These are phyloP conservation scores for Trametes pubescens DNA, from an alignment of 1,284 basidiomycete species.

Conservation along the genomic window DNA sequence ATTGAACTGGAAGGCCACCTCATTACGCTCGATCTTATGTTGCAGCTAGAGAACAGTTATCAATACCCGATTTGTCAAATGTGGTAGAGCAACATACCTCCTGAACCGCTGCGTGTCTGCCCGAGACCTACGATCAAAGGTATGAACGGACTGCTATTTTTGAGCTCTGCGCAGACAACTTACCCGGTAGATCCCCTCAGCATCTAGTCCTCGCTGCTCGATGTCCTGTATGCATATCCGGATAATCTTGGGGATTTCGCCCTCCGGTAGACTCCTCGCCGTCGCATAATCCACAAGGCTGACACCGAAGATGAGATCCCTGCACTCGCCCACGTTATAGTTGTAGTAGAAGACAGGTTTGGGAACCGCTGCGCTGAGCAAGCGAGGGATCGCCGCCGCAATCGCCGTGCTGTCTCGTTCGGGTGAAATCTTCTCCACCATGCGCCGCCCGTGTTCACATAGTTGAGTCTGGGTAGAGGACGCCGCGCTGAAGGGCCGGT, in stretches of 20 bases:
- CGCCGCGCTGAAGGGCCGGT: constrained; percentile 61
- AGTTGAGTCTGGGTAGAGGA: constrained; percentile 74
- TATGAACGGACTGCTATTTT: not conserved
- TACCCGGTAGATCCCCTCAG: constrained; percentile 88
- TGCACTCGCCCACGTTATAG: constrained; percentile 87
- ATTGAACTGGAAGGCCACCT: constrained; percentile 84
- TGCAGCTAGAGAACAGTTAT: constrained; percentile 62
- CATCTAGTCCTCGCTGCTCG: constrained; percentile 80
- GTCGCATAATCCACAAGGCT: constrained; percentile 93
- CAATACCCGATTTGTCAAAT: not conserved
- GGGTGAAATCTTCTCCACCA: constrained; percentile 73
- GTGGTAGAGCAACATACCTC: constrained; percentile 56
- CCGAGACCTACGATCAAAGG: constrained; percentile 66
- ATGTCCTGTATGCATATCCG: constrained; percentile 87
- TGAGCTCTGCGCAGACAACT: constrained; percentile 33
- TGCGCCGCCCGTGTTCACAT: constrained; percentile 60
- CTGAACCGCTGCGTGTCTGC: constrained; percentile 86
- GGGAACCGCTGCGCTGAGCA: constrained; percentile 68
- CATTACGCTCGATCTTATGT: constrained; percentile 91
- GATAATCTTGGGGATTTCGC: constrained; percentile 86
- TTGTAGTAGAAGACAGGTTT: constrained; percentile 79
- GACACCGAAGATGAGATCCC: constrained; percentile 92
- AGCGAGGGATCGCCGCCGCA: constrained; percentile 61
- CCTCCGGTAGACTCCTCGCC: constrained; percentile 76
- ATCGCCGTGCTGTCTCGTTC: constrained; percentile 72